Evolutionary conservation across 2,329 filamentous ascomycete genomes (phyloP), one percentile per base, ranked within the genome.

Genomic region (Cryphonectria radicalis): DNA sequence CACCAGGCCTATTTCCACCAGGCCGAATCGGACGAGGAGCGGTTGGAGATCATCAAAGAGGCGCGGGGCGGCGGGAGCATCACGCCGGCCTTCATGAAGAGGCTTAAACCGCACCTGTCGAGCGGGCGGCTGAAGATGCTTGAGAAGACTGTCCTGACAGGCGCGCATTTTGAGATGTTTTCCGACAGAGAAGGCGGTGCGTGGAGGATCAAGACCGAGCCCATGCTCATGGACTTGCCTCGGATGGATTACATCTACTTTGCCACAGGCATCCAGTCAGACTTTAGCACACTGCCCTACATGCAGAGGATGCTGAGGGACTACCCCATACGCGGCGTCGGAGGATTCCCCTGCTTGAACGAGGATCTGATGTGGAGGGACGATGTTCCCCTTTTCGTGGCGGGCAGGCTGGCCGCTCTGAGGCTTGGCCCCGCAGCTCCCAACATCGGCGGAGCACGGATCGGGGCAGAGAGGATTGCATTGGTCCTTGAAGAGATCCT

Each of bases 51-150:
- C 80, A 86, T 93, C 73, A 84, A 86, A 74, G 80, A 84, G 62
- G 93, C 93, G 0, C 86, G 92, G 8, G 90, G 91, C 22, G 93
- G 93, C 2, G 93, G 93, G n/a, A 94, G 91, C 79, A 88, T 95
- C 74, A 94, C 90, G 4, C 90, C 91, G 0, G 82, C 84, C 0
- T 94, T 90, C 78, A 83, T 89, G 73, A 92, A 91, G 77, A 84
- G 89, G n/a, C 80, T 94, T 8, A 89, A 91, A 77, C 81, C 86
- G 7, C 89, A 93, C 76, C 78, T 88, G 0, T 80, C 85, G 0
- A 77, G 81, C 0, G 85, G 87, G 0, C 84, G 83, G 14, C 80
- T 92, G 3, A 82, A 83, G 10, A 80, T 93, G 10, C 84, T 88
- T 69, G 87, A 87, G 0, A 80, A 87, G 67, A 93, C 90, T 0